Conservation (phyloP, 1,284 basidiomycete genomes). For the Tremellales sp. region DNA sequence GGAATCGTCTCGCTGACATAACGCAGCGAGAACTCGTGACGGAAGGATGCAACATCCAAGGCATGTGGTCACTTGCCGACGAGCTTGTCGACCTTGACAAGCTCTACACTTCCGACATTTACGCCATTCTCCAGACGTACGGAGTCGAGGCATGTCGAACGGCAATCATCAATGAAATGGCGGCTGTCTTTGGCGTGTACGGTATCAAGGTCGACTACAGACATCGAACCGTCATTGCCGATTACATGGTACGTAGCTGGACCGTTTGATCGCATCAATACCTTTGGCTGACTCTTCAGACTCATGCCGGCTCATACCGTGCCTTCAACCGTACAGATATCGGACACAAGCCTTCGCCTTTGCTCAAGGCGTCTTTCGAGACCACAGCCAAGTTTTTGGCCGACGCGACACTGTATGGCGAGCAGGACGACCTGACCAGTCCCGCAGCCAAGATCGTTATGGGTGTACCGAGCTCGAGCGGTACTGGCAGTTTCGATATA, state of each 20-base stretch:
- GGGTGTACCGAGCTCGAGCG: constrained; percentile 73
- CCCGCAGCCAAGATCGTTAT: constrained; percentile 84
- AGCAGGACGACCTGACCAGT: constrained; percentile 84
- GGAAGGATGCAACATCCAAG: constrained; percentile 84
- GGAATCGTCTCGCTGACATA: not conserved
- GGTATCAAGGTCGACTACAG: constrained; percentile 93
- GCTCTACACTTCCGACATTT: constrained; percentile 93
- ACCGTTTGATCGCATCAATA: not conserved
- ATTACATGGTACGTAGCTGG: constrained; percentile 80
- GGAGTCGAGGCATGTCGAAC: constrained; percentile 96
- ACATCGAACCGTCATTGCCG: constrained; percentile 94
- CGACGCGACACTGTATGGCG: constrained; percentile 88
- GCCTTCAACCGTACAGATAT: constrained; percentile 97
- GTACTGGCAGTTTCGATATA: constrained; percentile 81
- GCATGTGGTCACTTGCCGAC: constrained; percentile 82
- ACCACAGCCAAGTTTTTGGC: constrained; percentile 94
- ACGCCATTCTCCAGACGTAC: constrained; percentile 84
- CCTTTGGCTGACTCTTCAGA: constrained; percentile 54
- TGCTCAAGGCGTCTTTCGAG: constrained; percentile 96
- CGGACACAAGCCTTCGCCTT: constrained; percentile 81
- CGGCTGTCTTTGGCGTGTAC: constrained; percentile 91
- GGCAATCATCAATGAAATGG: constrained; percentile 81
- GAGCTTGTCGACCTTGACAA: constrained; percentile 76
- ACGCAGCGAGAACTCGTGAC: constrained; percentile 49
- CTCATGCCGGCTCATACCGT: constrained; percentile 93